Evolutionary conservation across 495 filamentous ascomycete species (phyloP).

Genomic region (Penicillium lividum): DNA sequence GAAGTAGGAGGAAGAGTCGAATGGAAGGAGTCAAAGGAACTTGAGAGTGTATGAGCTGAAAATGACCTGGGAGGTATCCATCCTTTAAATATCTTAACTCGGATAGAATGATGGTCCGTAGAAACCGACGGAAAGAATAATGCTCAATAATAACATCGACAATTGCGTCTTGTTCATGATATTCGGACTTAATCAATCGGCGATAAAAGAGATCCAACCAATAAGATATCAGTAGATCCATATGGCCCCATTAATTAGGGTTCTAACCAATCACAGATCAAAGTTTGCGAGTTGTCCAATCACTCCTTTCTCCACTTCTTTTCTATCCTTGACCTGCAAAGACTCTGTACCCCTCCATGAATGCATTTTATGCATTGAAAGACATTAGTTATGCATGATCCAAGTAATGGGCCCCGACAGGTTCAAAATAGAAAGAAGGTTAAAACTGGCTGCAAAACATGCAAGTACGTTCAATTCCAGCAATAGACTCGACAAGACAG

Average conservation of each 20-base stretch:
- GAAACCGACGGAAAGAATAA: neutral
- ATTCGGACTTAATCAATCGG: slow-evolving; percentile 5
- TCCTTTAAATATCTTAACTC: slow-evolving; percentile 13
- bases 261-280: slow-evolving; percentile 5
- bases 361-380: neutral
- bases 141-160: too few relatives aligned
- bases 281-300: slow-evolving; percentile 17
- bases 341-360: neutral
- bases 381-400: neutral
- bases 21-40: neutral
- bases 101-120: slow-evolving; percentile 8
- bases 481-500: neutral
- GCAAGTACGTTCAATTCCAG: slow-evolving; percentile 24
- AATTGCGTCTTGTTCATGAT: neutral
- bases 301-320: neutral
- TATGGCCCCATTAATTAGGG: neutral
- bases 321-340: neutral
- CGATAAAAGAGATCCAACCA: neutral
- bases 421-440: slow-evolving; percentile 12
- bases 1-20: neutral
- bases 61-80: neutral
- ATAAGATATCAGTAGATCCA: neutral
- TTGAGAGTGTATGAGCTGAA: slow-evolving; percentile 1
- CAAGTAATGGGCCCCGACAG: neutral
- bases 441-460: slow-evolving; percentile 32